Evolutionary conservation across 163 green algal species (phyloP).

Genomic region (Coccomyxa subellipsoidea): DNA sequence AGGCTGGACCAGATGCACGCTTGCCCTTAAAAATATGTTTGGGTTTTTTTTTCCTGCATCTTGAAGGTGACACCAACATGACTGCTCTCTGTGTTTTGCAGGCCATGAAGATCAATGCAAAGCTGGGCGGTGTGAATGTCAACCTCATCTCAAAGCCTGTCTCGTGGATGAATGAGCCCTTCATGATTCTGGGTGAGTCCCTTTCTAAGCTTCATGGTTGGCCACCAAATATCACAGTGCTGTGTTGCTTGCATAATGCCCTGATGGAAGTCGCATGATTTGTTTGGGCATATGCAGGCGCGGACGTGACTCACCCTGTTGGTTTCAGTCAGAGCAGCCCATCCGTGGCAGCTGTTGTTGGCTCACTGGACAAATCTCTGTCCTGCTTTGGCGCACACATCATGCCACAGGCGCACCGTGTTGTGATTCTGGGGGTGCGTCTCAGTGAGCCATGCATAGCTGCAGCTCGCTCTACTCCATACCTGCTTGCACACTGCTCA

Average conservation of each 20-base stretch:
- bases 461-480: no score
- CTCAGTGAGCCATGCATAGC: no score
- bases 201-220: neutral
- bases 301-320: constrained; percentile 40
- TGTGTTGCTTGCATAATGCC: neutral
- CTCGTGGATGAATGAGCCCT: constrained; percentile 17
- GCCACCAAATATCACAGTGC: no score
- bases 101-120: constrained; percentile 50
- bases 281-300: no score
- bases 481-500: no score
- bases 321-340: constrained; percentile 23
- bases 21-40: no score
- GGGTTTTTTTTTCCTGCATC: neutral
- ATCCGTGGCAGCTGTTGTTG: constrained; percentile 28
- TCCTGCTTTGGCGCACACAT: constrained; percentile 42
- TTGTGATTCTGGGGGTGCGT: constrained; percentile 33
- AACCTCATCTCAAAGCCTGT: neutral
- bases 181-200: constrained; percentile 24
- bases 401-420: constrained; percentile 48
- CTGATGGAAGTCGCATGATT: no score
- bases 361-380: constrained; percentile 16
- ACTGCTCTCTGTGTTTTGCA: constrained; percentile 23
- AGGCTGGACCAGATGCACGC: no score
- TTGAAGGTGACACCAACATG: neutral
- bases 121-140: constrained; percentile 21